These are phyloP conservation scores for Scolecobasidium constrictum DNA, from an alignment of 2,329 filamentous ascomycete species.

Conservation along the genomic window DNA sequence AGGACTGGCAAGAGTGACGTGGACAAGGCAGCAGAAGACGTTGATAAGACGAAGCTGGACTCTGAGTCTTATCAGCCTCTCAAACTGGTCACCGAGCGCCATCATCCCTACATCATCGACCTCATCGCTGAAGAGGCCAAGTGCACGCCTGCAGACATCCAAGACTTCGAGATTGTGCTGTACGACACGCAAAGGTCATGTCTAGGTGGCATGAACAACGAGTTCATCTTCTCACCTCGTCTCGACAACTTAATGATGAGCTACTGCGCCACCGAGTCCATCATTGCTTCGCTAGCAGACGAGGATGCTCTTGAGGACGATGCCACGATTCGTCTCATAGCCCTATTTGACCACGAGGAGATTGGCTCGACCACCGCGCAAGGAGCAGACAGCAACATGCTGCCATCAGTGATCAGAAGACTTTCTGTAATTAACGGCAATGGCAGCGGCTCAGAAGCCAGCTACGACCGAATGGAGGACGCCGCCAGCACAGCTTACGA, in stretches of 20 bases:
- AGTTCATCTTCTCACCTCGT: constrained; percentile 92
- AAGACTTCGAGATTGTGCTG: constrained; percentile 94
- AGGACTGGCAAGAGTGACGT: constrained; percentile 47
- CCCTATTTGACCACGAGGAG: constrained; percentile 96
- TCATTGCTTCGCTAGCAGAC: constrained; percentile 66
- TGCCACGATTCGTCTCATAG: constrained; percentile 74
- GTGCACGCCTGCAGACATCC: constrained; percentile 57
- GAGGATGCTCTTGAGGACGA: constrained; percentile 61
- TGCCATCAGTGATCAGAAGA: constrained; percentile 77
- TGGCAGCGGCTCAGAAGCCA: constrained; percentile 28
- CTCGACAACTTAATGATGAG: constrained; percentile 96
- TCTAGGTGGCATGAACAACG: constrained; percentile 81
- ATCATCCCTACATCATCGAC: constrained; percentile 79
- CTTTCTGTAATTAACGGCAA: constrained; percentile 64
- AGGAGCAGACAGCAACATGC: constrained; percentile 83
- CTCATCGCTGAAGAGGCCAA: constrained; percentile 72
- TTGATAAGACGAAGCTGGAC: constrained; percentile 16
- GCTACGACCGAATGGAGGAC: constrained; percentile 39
- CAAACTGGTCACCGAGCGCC: constrained; percentile 65
- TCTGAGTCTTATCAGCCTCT: constrained; percentile 56
- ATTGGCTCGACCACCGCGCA: constrained; percentile 89
- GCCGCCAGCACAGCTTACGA: constrained; percentile 67
- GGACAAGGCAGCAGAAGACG: constrained; percentile 34
- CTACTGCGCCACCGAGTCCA: constrained; percentile 76
- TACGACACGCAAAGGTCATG: constrained; percentile 91